These are phyloP conservation scores for Arachis hypogaea DNA, from an alignment of 306 rosid species.

Conservation along the genomic window DNA sequence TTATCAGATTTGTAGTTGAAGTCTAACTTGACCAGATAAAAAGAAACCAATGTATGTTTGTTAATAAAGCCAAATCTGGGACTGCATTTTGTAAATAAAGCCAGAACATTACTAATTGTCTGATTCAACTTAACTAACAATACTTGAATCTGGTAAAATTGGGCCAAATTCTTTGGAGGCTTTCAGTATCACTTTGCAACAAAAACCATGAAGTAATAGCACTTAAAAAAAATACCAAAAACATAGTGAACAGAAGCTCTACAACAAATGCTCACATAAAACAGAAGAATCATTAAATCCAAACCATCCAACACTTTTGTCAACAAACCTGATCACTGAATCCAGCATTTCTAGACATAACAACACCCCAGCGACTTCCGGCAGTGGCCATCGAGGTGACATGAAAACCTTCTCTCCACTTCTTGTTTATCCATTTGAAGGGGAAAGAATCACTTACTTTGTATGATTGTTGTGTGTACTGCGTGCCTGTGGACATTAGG, in stretches of 20 bases:
- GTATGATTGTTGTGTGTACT: slow-evolving; percentile 93
- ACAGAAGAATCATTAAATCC: background rate
- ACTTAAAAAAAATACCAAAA: background rate
- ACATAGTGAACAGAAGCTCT: background rate
- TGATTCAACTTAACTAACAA: background rate
- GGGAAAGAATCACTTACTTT: slow-evolving; percentile 98
- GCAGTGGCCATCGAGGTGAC: slow-evolving; percentile 99
- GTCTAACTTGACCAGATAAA: background rate
- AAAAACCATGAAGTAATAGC: background rate
- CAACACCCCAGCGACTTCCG: slow-evolving; percentile 97
- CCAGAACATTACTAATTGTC: background rate
- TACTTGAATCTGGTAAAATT: no score
- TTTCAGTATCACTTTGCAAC: slow-evolving; percentile 23
- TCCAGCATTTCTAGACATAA: slow-evolving; percentile 97
- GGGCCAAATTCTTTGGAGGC: background rate
- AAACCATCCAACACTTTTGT: slow-evolving; percentile 14
- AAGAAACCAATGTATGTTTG: slow-evolving; percentile 16
- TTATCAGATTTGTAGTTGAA: background rate
- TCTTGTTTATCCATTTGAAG: slow-evolving; percentile 97
- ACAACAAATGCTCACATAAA: slow-evolving; percentile 6
- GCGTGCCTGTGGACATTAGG: slow-evolving; percentile 69
- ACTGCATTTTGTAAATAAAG: slow-evolving; percentile 3
- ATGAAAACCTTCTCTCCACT: slow-evolving; percentile 98
- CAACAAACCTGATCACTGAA: slow-evolving; percentile 84
- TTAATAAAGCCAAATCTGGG: background rate